phyloP scores from a whole-genome alignment of 257 asterid genomes.

The Nicotiana knightiana region DNA sequence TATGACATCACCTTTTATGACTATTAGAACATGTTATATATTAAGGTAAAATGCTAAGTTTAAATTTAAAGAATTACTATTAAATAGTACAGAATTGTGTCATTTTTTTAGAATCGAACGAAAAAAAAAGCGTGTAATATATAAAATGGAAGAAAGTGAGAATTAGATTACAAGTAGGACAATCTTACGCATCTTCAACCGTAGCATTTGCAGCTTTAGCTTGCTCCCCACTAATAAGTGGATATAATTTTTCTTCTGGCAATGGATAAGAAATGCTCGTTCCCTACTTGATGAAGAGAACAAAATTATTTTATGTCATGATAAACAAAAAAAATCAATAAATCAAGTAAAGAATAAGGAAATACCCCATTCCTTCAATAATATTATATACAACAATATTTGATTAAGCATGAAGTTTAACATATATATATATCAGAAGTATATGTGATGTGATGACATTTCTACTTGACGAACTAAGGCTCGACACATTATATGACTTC shows the following conservation, averaged over 20 bases:
- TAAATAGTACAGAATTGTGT: too few species aligned
- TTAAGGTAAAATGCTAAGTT: background rate
- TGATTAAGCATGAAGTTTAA: too few species aligned
- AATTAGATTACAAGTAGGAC: background rate
- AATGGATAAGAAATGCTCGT: slow-evolving; percentile 29
- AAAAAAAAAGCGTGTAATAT: background rate
- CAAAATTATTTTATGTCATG: background rate
- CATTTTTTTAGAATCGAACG: background rate
- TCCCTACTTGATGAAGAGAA: slow-evolving; percentile 7
- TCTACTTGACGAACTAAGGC: background rate
- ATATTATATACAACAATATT: too few species aligned
- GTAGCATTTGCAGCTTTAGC: slow-evolving; percentile 32
- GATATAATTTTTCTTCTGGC: slow-evolving; percentile 26
- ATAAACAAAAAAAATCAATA: background rate
- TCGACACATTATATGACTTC: background rate
- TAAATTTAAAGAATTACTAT: background rate
- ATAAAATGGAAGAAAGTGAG: background rate
- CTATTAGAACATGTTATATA: background rate
- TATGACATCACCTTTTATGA: background rate
- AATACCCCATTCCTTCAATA: too few species aligned
- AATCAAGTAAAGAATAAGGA: too few species aligned
- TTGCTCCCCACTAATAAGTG: slow-evolving; percentile 23
- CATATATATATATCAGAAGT: too few species aligned
- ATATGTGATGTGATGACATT: background rate
- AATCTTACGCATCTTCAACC: slow-evolving; percentile 32